phyloP scores from a whole-genome alignment of 2,329 filamentous ascomycete species.

The Mariannaea sp. region DNA sequence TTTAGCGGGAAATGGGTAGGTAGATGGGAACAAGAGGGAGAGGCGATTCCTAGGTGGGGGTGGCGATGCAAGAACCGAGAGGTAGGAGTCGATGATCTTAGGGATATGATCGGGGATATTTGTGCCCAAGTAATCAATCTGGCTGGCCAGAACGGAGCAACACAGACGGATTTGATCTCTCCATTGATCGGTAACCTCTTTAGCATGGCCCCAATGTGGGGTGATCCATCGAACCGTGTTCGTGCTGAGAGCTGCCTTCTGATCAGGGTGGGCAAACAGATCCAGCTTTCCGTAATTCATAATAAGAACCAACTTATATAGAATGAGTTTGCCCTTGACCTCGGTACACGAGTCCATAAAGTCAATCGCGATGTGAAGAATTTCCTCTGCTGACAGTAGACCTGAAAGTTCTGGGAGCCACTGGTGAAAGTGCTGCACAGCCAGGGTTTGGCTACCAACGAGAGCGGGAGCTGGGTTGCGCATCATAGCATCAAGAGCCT shows the following conservation, averaged over 20 bases:
- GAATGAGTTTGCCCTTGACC: constrained; percentile 86
- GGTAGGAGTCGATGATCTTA: constrained; percentile 88
- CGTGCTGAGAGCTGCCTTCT: constrained; percentile 72
- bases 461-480: constrained; percentile 81
- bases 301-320: constrained; percentile 92
- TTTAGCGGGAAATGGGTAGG: constrained; percentile 86
- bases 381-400: constrained; percentile 79
- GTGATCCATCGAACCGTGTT: constrained; percentile 91
- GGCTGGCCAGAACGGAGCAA: constrained; percentile 88
- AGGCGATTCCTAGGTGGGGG: constrained; percentile 66
- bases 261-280: constrained; percentile 79
- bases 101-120: constrained; percentile 89
- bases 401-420: constrained; percentile 92
- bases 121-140: constrained; percentile 76
- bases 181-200: constrained; percentile 80
- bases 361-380: constrained; percentile 87
- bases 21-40: constrained; percentile 86
- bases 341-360: constrained; percentile 89
- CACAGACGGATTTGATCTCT: constrained; percentile 91
- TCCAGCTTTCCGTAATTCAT: constrained; percentile 86
- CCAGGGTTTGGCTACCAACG: constrained; percentile 91
- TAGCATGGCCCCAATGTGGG: constrained; percentile 85
- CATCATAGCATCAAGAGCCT: constrained; percentile 88
- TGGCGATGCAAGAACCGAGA: constrained; percentile 67
- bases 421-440: constrained; percentile 94